phyloP scores from a whole-genome alignment of 2,329 filamentous ascomycete genomes.

The Fusarium metavorans region DNA sequence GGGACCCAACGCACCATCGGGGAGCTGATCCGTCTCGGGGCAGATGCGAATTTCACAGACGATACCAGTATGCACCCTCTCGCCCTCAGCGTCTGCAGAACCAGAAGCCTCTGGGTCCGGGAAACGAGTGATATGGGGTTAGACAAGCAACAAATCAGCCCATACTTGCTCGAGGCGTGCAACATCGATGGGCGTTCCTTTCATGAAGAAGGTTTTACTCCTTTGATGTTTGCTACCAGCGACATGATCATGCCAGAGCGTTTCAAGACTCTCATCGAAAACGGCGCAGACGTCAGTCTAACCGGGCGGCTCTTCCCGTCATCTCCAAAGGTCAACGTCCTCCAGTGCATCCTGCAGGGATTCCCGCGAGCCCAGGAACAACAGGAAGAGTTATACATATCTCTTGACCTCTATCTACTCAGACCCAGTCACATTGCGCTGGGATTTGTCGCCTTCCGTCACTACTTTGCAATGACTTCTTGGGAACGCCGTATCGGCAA shows the following conservation, averaged over 20 bases:
- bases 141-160: not conserved
- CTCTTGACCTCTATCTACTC: not conserved
- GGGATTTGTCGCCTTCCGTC: not conserved
- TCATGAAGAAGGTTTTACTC: not conserved
- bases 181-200: conserved; percentile 2
- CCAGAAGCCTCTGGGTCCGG: not conserved
- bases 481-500: not conserved
- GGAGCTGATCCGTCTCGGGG: not conserved
- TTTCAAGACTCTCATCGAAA: not conserved
- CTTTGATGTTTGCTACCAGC: conserved; percentile 18
- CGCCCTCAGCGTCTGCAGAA: not conserved
- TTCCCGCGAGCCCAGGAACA: not conserved
- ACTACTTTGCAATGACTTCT: not conserved
- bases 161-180: not conserved
- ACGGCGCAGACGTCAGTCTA: not conserved
- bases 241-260: not conserved
- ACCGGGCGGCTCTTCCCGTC: not conserved
- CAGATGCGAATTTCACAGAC: not conserved
- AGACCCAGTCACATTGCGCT: not conserved
- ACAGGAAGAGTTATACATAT: not conserved
- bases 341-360: conserved; percentile 15
- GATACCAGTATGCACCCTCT: not conserved
- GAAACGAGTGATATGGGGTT: not conserved
- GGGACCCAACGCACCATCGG: not conserved
- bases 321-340: not conserved